Conservation (phyloP, 768 basidiomycete genomes). For the Agaricus blazei region DNA sequence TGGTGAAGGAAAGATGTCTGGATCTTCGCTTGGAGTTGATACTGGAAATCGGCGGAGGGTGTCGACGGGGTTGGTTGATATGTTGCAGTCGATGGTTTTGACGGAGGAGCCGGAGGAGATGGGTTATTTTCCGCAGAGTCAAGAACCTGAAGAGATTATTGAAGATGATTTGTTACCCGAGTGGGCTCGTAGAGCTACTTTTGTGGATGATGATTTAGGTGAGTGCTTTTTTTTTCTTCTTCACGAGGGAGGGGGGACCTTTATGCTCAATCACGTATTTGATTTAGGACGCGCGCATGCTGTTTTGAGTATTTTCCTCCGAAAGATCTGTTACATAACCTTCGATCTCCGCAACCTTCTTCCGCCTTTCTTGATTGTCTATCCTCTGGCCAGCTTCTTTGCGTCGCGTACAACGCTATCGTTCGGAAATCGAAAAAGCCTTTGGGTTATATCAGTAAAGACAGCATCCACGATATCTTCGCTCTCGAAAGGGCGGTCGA, state of each 20-base stretch:
- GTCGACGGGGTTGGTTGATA: constrained; percentile 54
- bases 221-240: constrained; percentile 17
- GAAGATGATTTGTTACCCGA: constrained; percentile 71
- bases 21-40: constrained; percentile 12
- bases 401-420: constrained; percentile 73
- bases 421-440: constrained; percentile 78
- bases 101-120: constrained; percentile 56
- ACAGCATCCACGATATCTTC: constrained; percentile 76
- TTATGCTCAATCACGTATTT: background rate
- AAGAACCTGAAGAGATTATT: constrained; percentile 36
- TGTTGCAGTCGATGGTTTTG: constrained; percentile 43
- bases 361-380: constrained; percentile 47
- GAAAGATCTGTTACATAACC: constrained; percentile 22
- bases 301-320: constrained; percentile 57
- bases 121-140: constrained; percentile 33
- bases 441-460: constrained; percentile 81
- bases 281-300: constrained; percentile 58
- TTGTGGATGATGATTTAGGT: constrained; percentile 57
- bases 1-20: constrained; percentile 21
- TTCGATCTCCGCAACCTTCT: constrained; percentile 19
- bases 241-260: too few relatives aligned
- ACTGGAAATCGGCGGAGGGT: constrained; percentile 43
- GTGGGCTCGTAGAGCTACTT: constrained; percentile 67
- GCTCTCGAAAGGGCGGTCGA: constrained; percentile 51
- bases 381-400: constrained; percentile 77